phyloP scores from a whole-genome alignment of 345 rosid genomes.

The Brassica rapa region DNA sequence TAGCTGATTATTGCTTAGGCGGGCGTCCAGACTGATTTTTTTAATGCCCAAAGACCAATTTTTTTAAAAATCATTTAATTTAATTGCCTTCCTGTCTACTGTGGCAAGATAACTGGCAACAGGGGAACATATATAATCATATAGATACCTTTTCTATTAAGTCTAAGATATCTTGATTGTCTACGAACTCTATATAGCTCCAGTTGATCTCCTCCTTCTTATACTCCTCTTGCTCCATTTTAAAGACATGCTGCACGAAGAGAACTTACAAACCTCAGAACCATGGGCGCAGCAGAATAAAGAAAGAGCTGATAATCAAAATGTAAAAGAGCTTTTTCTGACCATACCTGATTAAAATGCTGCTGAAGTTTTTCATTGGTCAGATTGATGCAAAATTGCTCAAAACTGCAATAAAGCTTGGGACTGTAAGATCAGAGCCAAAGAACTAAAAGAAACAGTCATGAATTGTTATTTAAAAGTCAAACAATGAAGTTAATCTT shows the following conservation, averaged over 20 bases:
- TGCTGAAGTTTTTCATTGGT: conserved; percentile 99
- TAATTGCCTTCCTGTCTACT: too few relatives aligned
- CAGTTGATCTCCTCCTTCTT: conserved; percentile 93
- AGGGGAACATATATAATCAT: conserved; percentile 8
- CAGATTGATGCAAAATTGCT: conserved; percentile 98
- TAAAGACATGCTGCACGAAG: conserved; percentile 85
- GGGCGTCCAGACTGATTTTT: too few relatives aligned
- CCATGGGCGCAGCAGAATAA: conserved; percentile 15
- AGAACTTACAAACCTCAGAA: conserved; percentile 36
- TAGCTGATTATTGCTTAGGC: too few relatives aligned
- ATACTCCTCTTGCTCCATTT: conserved; percentile 99
- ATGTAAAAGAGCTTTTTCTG: conserved; percentile 15
- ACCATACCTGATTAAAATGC: conserved; percentile 94
- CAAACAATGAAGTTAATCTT: conserved; percentile 13
- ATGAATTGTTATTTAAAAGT: not conserved
- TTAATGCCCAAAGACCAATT: too few relatives aligned
- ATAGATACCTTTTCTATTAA: conserved; percentile 85
- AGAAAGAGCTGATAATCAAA: conserved; percentile 27
- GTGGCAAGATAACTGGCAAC: conserved; percentile 7
- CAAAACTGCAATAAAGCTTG: conserved; percentile 69
- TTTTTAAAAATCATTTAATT: too few relatives aligned
- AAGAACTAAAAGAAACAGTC: conserved; percentile 25
- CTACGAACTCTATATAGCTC: conserved; percentile 99
- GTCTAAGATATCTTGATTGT: conserved; percentile 90
- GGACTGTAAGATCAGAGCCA: conserved; percentile 1